Conservation (phyloP, 2,329 filamentous ascomycete species). For the Pseudogymnoascus sp. region DNA sequence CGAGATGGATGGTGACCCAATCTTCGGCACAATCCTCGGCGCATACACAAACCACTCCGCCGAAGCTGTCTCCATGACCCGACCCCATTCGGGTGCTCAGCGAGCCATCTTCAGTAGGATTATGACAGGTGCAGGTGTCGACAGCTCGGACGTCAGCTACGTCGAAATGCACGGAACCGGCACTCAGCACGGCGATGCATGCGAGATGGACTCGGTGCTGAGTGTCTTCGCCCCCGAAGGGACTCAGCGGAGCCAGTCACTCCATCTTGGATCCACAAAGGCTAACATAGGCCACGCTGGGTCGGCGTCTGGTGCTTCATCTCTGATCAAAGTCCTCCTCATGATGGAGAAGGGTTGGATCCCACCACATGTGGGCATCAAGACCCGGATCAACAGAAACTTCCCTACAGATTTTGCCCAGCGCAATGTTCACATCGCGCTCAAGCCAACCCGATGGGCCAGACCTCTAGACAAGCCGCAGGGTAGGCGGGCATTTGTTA, state of each 20-base stretch:
- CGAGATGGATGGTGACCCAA: constrained; percentile 60
- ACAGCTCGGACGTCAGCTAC: constrained; percentile 68
- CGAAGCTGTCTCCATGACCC: constrained; percentile 59
- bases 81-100: constrained; percentile 70
- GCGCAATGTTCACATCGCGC: constrained; percentile 20
- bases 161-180: constrained; percentile 88
- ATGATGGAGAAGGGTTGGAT: constrained; percentile 22
- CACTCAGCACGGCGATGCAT: constrained; percentile 72
- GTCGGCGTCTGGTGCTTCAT: constrained; percentile 19
- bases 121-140: constrained; percentile 65
- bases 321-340: constrained; percentile 24
- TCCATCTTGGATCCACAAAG: constrained; percentile 32
- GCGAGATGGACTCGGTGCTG: constrained; percentile 70
- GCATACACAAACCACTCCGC: constrained; percentile 54
- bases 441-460: constrained; percentile 15
- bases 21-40: constrained; percentile 38
- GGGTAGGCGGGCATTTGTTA: constrained; percentile 33
- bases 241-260: constrained; percentile 46
- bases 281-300: constrained; percentile 21
- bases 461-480: constrained; percentile 31
- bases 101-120: constrained; percentile 61
- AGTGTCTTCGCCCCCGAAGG: constrained; percentile 46
- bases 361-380: constrained; percentile 22
- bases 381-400: constrained; percentile 25
- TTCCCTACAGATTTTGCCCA: constrained; percentile 30